Evolutionary conservation across 768 basidiomycete species (phyloP).

Genomic region (Lanmaoa rubissima): DNA sequence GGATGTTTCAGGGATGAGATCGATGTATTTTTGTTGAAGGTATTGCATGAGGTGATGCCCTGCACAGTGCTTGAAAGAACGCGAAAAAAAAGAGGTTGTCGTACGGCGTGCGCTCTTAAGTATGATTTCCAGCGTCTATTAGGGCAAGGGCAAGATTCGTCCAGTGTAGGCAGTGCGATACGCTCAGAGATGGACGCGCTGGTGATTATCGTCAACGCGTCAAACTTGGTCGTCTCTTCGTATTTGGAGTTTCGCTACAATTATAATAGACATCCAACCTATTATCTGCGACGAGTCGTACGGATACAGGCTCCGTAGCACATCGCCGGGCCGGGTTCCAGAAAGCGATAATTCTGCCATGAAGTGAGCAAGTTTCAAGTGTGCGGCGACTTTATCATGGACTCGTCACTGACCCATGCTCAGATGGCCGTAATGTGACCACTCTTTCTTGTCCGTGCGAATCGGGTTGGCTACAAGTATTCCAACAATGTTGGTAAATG

Average conservation of each 20-base stretch:
- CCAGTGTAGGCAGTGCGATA: not conserved
- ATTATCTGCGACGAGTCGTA: too few species aligned
- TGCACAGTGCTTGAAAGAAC: not conserved
- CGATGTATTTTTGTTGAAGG: conserved; percentile 34
- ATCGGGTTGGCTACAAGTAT: not conserved
- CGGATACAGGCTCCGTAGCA: too few species aligned
- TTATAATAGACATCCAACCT: too few species aligned
- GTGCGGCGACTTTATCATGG: too few species aligned
- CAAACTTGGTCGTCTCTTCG: too few species aligned
- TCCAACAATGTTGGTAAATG: too few species aligned
- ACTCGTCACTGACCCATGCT: too few species aligned
- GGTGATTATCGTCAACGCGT: not conserved
- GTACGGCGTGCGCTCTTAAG: not conserved
- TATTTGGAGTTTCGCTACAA: too few species aligned
- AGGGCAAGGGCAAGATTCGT: not conserved
- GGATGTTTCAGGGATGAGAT: conserved; percentile 31
- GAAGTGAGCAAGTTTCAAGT: too few species aligned
- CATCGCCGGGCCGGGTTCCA: too few species aligned
- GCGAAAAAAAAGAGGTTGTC: not conserved
- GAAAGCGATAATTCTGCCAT: too few species aligned
- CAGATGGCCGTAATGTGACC: too few species aligned
- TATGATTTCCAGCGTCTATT: conserved; percentile 5
- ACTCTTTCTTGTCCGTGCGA: not conserved
- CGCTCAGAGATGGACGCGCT: not conserved
- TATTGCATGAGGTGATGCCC: not conserved